Conservation (phyloP, 768 basidiomycete genomes). For the Mycena filopes region DNA sequence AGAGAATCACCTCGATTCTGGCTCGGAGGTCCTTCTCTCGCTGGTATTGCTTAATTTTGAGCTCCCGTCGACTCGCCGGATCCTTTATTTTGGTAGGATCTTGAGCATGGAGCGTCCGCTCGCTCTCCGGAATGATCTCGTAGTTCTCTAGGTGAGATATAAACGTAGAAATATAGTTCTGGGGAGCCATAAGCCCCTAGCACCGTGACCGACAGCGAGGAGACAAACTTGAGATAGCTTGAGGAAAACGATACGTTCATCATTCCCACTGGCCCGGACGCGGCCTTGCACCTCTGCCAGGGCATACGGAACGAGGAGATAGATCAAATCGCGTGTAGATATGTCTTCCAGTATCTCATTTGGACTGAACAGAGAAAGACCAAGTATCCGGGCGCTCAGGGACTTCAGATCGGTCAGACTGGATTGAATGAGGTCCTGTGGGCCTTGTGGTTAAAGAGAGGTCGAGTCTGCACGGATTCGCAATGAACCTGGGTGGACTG, state of each 20-base stretch:
- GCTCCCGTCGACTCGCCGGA: constrained; percentile 77
- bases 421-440: constrained; percentile 68
- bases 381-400: constrained; percentile 63
- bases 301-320: constrained; percentile 78
- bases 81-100: constrained; percentile 64
- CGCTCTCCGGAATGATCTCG: constrained; percentile 69
- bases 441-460: neutral
- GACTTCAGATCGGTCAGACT: constrained; percentile 66
- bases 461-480: neutral
- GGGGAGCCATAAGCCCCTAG: constrained; percentile 1
- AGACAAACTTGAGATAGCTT: constrained; percentile 65
- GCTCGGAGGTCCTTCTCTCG: constrained; percentile 83
- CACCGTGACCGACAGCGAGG: neutral
- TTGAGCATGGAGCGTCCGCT: constrained; percentile 65
- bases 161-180: constrained; percentile 64
- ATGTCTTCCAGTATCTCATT: constrained; percentile 90
- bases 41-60: constrained; percentile 92
- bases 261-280: constrained; percentile 62
- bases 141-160: constrained; percentile 68
- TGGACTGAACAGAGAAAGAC: constrained; percentile 80
- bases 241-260: constrained; percentile 68
- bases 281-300: constrained; percentile 73
- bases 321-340: constrained; percentile 78
- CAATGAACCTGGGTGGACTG: constrained; percentile 54
- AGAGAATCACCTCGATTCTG: constrained; percentile 69